Conservation (phyloP, 2,329 filamentous ascomycete genomes). For the Meredithiella fracta region DNA sequence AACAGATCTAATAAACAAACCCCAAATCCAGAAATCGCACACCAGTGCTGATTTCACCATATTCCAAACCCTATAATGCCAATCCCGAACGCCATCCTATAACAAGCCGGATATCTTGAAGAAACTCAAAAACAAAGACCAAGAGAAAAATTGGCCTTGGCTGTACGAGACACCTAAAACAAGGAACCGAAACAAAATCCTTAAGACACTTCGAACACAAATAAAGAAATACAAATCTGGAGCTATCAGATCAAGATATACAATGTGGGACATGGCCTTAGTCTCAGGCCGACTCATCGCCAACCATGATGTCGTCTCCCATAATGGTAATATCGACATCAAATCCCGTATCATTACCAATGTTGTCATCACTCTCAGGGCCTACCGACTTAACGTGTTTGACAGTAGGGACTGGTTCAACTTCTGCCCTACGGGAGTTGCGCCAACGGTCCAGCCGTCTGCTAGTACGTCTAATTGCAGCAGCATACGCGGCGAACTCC, state of each 20-base stretch:
- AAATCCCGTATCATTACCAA: constrained; percentile 18
- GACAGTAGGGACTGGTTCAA: constrained; percentile 30
- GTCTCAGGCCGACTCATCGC: constrained; percentile 23
- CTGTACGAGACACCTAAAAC: neutral
- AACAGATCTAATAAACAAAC: neutral
- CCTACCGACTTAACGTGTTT: constrained; percentile 24
- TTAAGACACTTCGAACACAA: neutral
- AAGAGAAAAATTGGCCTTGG: neutral
- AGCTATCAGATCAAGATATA: neutral
- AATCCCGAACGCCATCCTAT: neutral
- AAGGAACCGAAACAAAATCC: neutral
- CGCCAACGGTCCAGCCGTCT: constrained; percentile 59
- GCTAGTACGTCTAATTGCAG: constrained; percentile 45
- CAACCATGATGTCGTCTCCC: constrained; percentile 31
- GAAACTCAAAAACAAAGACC: neutral
- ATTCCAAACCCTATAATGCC: neutral
- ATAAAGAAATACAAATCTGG: neutral
- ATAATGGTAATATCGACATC: constrained; percentile 26
- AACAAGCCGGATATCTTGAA: neutral
- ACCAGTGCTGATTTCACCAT: neutral
- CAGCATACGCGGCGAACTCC: constrained; percentile 49
- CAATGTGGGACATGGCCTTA: neutral
- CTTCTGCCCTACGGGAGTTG: constrained; percentile 26
- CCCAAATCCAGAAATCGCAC: neutral
- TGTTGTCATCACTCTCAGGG: constrained; percentile 20